Percentiles rank a stretch among this genome's conserved stretches.
Conservation (phyloP, 2,329 filamentous ascomycete genomes). For the Cytospora leucostoma region DNA sequence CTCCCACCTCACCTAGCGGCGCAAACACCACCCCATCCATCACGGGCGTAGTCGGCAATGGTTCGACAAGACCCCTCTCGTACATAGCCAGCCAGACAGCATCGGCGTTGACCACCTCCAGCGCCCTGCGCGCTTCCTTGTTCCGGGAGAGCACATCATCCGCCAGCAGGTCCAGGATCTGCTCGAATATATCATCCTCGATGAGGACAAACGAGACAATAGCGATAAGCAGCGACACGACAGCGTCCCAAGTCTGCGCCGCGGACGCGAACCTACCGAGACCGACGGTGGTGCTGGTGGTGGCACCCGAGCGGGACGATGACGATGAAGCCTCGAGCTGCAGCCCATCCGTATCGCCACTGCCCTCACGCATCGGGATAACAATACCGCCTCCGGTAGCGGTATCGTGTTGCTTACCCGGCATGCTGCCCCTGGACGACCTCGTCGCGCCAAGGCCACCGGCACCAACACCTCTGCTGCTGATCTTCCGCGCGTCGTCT, state of each 20-base stretch:
- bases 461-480: not conserved
- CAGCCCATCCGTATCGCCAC: conserved; percentile 7
- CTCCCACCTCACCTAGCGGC: conserved; percentile 23
- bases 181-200: conserved; percentile 71
- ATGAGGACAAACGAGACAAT: conserved; percentile 65
- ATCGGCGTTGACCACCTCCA: conserved; percentile 70
- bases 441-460: not conserved
- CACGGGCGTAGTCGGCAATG: conserved; percentile 41
- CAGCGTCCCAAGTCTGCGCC: conserved; percentile 64
- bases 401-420: conserved; percentile 10
- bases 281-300: conserved; percentile 37
- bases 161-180: conserved; percentile 64
- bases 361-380: conserved; percentile 37
- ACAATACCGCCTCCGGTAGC: conserved; percentile 32
- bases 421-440: not conserved
- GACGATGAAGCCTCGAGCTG: conserved; percentile 26
- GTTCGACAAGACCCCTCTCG: conserved; percentile 45
- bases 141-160: conserved; percentile 50
- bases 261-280: conserved; percentile 63
- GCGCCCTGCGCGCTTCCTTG: conserved; percentile 52
- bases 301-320: conserved; percentile 4
- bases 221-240: conserved; percentile 58
- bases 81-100: conserved; percentile 72
- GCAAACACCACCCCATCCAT: conserved; percentile 47
- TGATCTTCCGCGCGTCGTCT: conserved; percentile 38